Base-by-base conservation (phyloP, 164 flowering plant genomes). In the Macadamia tetraphylla region DNA sequence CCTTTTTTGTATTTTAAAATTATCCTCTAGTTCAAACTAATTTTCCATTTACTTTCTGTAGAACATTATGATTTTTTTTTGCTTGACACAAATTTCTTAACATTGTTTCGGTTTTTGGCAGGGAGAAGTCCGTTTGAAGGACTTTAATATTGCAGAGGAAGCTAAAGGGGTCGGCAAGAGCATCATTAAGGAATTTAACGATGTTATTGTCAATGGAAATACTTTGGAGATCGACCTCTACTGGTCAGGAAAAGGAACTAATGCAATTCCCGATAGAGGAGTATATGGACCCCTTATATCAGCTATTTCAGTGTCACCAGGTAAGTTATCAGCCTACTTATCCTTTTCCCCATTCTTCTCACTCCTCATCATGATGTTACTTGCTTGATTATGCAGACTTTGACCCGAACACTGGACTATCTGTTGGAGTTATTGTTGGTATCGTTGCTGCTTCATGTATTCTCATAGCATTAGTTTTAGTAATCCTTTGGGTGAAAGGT, bases 181-280 rank as follows among this genome's bases (percentile, higher is more conserved):
- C 8, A 71, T 76, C n/a, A 53, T 66, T 9, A 58, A 9, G 65
- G 73, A 72, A 0, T 76, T 78, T 44, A 52, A 62, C 48, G 51
- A 75, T 71, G 82, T 78, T 18, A 1, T 0, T 42, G 88, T 89
- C 0, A 79, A 66, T 70, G 82, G 79, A 29, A 81, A 82, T 64
- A 84, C 93, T 52, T 46, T 91, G 64, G 92, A 86, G 80, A 87
- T 91, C 63, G 87, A 83, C 70, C 77, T 91, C 63, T 89, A 87
- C 71, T 91, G 97, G 94, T 60, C 85, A 5, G 97, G 97, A n/a
- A 87, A 86, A 76, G 97, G 97, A 68, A 86, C 97, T 6, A 83
- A 67, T 32, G 86, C 86, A 9, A 73, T 87, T 69, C 95, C 97
- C 13, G 71, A 56, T 3, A 82, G 90, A 82, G 86, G 85, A 42